Evolutionary conservation across 495 filamentous ascomycete species (phyloP), one percentile per base, ranked within the genome.

Genomic region (Neurospora sp.): DNA sequence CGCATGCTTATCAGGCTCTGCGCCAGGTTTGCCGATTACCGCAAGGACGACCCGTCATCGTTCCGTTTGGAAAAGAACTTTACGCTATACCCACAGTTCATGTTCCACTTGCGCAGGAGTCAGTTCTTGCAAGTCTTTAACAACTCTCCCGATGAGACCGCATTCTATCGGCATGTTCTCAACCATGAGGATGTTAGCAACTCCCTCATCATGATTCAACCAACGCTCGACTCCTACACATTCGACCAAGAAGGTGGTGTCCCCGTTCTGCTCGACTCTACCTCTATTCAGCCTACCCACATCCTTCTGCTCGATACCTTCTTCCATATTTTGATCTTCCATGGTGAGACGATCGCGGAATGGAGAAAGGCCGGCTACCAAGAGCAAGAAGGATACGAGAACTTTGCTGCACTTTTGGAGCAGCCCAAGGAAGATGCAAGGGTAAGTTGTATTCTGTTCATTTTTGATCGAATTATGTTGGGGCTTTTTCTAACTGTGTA

Each of bases 121-220:
- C 96, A 99, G 82, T 99, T 99, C 85, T 84, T 99, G 77, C 96
- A 99, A 79, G 94, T 99, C 69, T 99, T 99, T 87, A 99, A 99
- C 85, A 98, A 98, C 83, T 98, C 94, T 0, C 96, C 96, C 14
- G 96, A 99, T 77, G 96, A 99, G 83, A 99, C 96, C 20, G 96
- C 96, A 20, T 99, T 98, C 84, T 98, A 98, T 81, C 88, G 96
- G 70, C 96, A 99, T 80, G 94, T 98, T 12, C 87, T 99, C 72
- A 95, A 98, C 81, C 94, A 97, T 76, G 96, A 99, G 82, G 96
- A 99, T 85, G 93, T 97, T 70, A 91, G 93, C 81, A 96, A 98
- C 83, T 97, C 94, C 14, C 88, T 99, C 69, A 91, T 99, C 82
- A 98, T 98, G 96, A 98, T 99, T 76, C 96, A 99, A 79, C 96